Conservation (phyloP, 441 rosid species). For the Eutrema salsugineum region DNA sequence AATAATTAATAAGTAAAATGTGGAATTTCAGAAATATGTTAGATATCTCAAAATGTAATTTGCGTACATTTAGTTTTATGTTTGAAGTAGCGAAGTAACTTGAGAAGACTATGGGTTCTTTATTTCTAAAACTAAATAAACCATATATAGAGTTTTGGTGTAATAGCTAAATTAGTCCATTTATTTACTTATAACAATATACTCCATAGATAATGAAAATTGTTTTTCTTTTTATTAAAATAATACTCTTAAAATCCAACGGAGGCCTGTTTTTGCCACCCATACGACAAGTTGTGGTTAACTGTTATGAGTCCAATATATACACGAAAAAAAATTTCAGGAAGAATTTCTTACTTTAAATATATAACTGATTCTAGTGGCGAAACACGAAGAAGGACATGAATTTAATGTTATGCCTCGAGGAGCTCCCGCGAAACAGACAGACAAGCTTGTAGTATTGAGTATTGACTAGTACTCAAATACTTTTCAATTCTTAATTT, state of each 20-base stretch:
- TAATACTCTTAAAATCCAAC: background rate
- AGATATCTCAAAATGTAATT: too few relatives aligned
- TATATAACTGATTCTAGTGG: slow-evolving; percentile 1
- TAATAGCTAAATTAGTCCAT: background rate
- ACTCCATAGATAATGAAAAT: background rate
- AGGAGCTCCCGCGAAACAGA: slow-evolving; percentile 5
- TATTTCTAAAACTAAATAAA: background rate
- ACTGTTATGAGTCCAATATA: background rate
- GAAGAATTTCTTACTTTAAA: background rate
- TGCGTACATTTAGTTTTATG: too few relatives aligned
- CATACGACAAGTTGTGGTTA: background rate
- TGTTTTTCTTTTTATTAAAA: too few relatives aligned
- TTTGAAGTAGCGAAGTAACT: background rate
- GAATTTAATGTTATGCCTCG: slow-evolving; percentile 28
- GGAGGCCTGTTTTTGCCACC: background rate
- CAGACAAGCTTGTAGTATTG: slow-evolving; percentile 6
- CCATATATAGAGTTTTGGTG: background rate
- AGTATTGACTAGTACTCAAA: too few relatives aligned
- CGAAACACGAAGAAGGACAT: slow-evolving; percentile 20
- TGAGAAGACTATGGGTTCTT: background rate
- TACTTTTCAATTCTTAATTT: background rate
- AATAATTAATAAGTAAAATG: too few relatives aligned
- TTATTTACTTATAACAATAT: background rate
- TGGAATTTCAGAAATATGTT: too few relatives aligned
- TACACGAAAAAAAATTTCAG: background rate